Conservation (phyloP, 495 filamentous ascomycete genomes). For the Podospora pseudoanserina region DNA sequence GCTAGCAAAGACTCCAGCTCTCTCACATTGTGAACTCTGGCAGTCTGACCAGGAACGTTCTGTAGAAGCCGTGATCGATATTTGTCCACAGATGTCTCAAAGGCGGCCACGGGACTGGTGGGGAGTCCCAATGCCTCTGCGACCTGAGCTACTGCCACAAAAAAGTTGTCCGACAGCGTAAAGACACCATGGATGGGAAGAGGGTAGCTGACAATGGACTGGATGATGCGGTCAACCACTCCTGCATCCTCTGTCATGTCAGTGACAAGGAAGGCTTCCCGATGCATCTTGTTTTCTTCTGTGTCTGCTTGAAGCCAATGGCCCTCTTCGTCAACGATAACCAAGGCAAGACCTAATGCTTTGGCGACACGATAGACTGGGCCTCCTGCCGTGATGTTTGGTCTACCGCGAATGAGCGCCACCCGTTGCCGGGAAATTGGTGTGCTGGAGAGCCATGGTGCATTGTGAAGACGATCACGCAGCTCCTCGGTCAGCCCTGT, state of each 20-base stretch:
- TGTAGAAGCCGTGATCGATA: constrained; percentile 39
- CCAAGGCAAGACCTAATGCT: constrained; percentile 43
- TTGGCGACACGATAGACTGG: constrained; percentile 38
- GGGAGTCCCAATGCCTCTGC: constrained; percentile 35
- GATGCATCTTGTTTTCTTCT: constrained; percentile 32
- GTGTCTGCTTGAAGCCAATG: constrained; percentile 45
- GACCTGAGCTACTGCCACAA: constrained; percentile 35
- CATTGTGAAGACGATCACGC: constrained; percentile 19
- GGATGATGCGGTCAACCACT: constrained; percentile 33
- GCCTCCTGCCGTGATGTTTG: constrained; percentile 35
- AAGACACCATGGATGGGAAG: constrained; percentile 39
- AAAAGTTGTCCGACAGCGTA: constrained; percentile 40
- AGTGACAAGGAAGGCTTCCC: constrained; percentile 34
- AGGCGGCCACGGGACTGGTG: constrained; percentile 33
- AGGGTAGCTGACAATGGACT: constrained; percentile 31
- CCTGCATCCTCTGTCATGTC: constrained; percentile 34
- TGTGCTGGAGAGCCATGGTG: constrained; percentile 27
- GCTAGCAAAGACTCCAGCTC: constrained; percentile 23
- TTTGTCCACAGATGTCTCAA: constrained; percentile 43
- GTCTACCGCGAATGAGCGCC: constrained; percentile 38
- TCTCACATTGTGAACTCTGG: constrained; percentile 17
- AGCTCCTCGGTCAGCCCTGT: constrained; percentile 20
- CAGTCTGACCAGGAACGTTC: constrained; percentile 26
- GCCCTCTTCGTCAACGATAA: constrained; percentile 45
- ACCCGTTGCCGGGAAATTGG: constrained; percentile 31